Evolutionary conservation across 1,139 yeast genomes (phyloP).

Genomic region (Kurtzmaniella quercitrusa): DNA sequence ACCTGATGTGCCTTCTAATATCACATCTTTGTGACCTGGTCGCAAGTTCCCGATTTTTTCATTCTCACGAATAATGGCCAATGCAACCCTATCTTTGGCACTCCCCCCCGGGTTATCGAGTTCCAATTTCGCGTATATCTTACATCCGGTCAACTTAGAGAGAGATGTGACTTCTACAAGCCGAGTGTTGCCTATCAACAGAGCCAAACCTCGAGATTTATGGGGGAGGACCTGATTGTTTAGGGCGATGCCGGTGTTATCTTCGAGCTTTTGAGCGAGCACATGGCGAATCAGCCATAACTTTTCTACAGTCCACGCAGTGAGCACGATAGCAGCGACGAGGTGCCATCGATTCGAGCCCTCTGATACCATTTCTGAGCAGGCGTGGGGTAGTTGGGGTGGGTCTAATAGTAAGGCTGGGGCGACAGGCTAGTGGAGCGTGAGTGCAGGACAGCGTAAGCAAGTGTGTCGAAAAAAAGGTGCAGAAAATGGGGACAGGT

Average conservation of each 20-base stretch:
- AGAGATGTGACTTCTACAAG: conserved; percentile 72
- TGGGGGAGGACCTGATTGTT: conserved; percentile 16
- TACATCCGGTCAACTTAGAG: conserved; percentile 73
- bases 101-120: conserved; percentile 90
- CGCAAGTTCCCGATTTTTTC: conserved; percentile 55
- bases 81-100: conserved; percentile 91
- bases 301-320: background rate
- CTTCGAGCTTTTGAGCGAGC: background rate
- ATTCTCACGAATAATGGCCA: conserved; percentile 70
- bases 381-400: background rate
- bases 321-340: background rate
- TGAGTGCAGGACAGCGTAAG: no score
- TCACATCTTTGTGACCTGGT: conserved; percentile 56
- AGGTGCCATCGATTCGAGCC: background rate
- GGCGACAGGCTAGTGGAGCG: no score
- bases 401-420: no score
- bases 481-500: no score
- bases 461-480: no score
- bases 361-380: background rate
- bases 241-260: background rate
- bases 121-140: conserved; percentile 84
- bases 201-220: conserved; percentile 35
- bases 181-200: conserved; percentile 87
- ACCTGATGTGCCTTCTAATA: conserved; percentile 94
- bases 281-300: background rate